These are phyloP conservation scores for Dendrobium catenatum DNA, from an alignment of 106 monocot genomes.

Conservation along the genomic window DNA sequence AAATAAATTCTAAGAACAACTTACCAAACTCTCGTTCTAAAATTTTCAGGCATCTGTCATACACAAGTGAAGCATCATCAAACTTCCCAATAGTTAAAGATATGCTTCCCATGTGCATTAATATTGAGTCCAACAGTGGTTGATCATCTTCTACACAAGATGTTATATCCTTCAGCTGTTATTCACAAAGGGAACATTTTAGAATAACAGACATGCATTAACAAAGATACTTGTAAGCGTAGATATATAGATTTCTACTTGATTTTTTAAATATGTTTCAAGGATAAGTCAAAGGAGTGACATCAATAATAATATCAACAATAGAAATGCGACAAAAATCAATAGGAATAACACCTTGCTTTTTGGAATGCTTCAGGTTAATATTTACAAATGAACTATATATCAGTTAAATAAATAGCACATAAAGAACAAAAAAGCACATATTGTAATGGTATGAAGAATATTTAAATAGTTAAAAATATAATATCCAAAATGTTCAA, in stretches of 20 bases:
- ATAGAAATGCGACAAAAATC: background rate
- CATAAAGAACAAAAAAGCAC: background rate
- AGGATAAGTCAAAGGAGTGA: background rate
- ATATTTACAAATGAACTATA: background rate
- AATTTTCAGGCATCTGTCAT: constrained; percentile 55
- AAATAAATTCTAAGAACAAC: constrained; percentile 9
- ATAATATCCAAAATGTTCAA: too few relatives aligned
- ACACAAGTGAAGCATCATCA: constrained; percentile 53
- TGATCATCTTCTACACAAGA: constrained; percentile 27
- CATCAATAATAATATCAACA: background rate
- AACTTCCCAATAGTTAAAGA: constrained; percentile 45
- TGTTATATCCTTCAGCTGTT: constrained; percentile 58
- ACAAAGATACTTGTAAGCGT: background rate
- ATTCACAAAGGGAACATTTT: constrained; percentile 3
- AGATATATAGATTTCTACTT: background rate
- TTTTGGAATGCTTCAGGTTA: background rate
- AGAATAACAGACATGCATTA: background rate
- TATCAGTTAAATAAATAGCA: constrained; percentile 2
- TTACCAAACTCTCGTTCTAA: constrained; percentile 68
- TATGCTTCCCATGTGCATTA: constrained; percentile 83
- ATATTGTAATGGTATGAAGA: background rate
- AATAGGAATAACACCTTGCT: background rate
- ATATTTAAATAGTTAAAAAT: background rate
- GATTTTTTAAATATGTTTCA: background rate
- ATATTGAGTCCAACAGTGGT: constrained; percentile 55